Conservation (phyloP, 129 eudicot genomes). For the Flaveria brownii region DNA sequence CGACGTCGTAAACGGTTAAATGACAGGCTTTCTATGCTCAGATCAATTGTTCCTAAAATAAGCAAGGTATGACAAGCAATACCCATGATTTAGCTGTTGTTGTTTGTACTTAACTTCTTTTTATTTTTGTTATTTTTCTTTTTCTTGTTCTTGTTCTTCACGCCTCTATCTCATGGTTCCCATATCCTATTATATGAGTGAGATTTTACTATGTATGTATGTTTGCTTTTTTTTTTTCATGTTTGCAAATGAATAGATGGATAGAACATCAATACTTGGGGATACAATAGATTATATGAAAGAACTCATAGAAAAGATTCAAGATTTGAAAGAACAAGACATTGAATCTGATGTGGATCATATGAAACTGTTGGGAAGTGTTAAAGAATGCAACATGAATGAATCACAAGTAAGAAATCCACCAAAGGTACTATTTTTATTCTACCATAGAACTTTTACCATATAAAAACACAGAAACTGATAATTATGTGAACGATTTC, state of each 20-base stretch:
- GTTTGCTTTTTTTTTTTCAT: background rate
- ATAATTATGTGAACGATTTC: background rate
- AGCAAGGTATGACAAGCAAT: constrained; percentile 60
- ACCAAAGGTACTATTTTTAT: constrained; percentile 53
- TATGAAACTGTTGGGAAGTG: constrained; percentile 36
- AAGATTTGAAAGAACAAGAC: constrained; percentile 48
- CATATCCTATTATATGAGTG: too few relatives aligned
- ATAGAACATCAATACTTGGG: constrained; percentile 87
- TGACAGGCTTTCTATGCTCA: constrained; percentile 78
- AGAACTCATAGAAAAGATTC: constrained; percentile 65
- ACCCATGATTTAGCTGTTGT: constrained; percentile 3
- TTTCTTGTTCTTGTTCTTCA: background rate
- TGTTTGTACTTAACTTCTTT: too few relatives aligned
- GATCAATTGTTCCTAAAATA: constrained; percentile 81
- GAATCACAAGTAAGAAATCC: constrained; percentile 57
- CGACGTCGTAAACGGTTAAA: constrained; percentile 70
- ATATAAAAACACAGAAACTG: background rate
- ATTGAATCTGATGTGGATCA: constrained; percentile 26
- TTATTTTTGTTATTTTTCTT: background rate
- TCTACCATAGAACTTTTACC: constrained; percentile 5
- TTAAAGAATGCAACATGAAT: constrained; percentile 51
- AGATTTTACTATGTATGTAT: too few relatives aligned
- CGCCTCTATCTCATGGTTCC: too few relatives aligned
- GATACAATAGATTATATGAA: constrained; percentile 88
- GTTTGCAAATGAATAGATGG: constrained; percentile 55